Base-by-base conservation (phyloP, 2,329 filamentous ascomycete genomes). In the Cucurbitaria berberidis region DNA sequence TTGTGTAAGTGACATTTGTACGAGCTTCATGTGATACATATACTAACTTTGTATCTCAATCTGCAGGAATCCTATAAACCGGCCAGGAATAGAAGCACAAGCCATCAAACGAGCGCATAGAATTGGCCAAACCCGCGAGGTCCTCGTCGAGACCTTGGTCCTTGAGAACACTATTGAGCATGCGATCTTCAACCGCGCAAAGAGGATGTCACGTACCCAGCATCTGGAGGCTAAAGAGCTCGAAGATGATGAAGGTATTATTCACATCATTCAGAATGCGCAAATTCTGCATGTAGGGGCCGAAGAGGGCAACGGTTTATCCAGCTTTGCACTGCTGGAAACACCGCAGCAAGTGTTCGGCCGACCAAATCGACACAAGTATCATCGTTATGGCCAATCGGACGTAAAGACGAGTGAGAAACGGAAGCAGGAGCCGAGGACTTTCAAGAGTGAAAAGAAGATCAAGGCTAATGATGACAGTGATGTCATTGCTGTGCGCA, bases 81-180 rank as follows among this genome's bases (percentile, higher is more conserved):
- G 93, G 46, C 91, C 91, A 0, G 80, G 90, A 59, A 83, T 96
- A 0, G 90, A 96, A 72, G 91, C 90, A 1, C 93, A 98, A 73
- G 93, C 93, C 0, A 91, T 97, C 58, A 96, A 96, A 55, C 87
- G 93, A 68, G 91, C 90, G 0, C 89, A 96, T 61, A 84, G 93
- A 11, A 96, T 97, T 63, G 92, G 91, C 10, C 93, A 97, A 72
- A 86, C 78, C 0, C 87, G 84, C 54, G 84, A 86, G 0, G 93
- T 97, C 0, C 86, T 85, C 8, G 93, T 96, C 0, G 91, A 97
- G 76, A 97, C 92, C 0, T 77, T 97, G 1, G 88, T 97, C 0
- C 77, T 97, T 5, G 84, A 84, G 48, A 86, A 86, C 51, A 96
- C 90, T 9, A 84, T 97, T 9, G 93, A 97, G 67, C 91, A 97